phyloP scores from a whole-genome alignment of 768 basidiomycete species.

The Macrolepiota fuliginosa region DNA sequence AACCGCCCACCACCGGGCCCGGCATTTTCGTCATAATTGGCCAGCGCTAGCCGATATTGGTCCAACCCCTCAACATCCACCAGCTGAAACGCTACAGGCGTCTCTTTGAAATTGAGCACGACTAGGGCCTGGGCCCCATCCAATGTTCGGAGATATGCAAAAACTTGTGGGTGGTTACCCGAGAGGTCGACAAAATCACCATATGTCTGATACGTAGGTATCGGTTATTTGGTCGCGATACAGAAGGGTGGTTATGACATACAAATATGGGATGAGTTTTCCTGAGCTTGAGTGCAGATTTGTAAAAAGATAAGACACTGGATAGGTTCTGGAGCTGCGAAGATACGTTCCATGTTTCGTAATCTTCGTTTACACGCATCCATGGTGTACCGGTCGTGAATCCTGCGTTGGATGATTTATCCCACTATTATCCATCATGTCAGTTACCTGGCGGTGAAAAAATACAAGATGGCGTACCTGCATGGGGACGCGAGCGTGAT shows the following conservation, averaged over 20 bases:
- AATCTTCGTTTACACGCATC: slow-evolving; percentile 77
- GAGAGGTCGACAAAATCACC: slow-evolving; percentile 57
- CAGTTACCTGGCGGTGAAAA: neutral
- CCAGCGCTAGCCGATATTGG: slow-evolving; percentile 20
- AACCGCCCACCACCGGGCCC: neutral
- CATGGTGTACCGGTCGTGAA: slow-evolving; percentile 67
- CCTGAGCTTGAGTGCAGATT: slow-evolving; percentile 47
- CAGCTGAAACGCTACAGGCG: slow-evolving; percentile 21
- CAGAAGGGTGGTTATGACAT: slow-evolving; percentile 16
- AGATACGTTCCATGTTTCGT: slow-evolving; percentile 53
- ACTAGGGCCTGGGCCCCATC: slow-evolving; percentile 35
- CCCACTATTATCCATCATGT: slow-evolving; percentile 47
- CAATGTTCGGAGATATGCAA: slow-evolving; percentile 50
- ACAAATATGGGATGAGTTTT: slow-evolving; percentile 57
- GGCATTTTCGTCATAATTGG: slow-evolving; percentile 24
- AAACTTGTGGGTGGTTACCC: slow-evolving; percentile 43
- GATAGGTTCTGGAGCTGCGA: slow-evolving; percentile 41
- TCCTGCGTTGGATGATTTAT: slow-evolving; percentile 50
- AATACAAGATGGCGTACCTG: slow-evolving; percentile 38
- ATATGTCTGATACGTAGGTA: slow-evolving; percentile 50
- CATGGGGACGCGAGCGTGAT: slow-evolving; percentile 71
- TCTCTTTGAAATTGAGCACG: slow-evolving; percentile 45
- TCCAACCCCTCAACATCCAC: slow-evolving; percentile 10
- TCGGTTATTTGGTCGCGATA: neutral
- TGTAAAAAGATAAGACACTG: slow-evolving; percentile 66